These are phyloP conservation scores for Saturnispora besseyi DNA, from an alignment of 805 yeast species.

Conservation along the genomic window DNA sequence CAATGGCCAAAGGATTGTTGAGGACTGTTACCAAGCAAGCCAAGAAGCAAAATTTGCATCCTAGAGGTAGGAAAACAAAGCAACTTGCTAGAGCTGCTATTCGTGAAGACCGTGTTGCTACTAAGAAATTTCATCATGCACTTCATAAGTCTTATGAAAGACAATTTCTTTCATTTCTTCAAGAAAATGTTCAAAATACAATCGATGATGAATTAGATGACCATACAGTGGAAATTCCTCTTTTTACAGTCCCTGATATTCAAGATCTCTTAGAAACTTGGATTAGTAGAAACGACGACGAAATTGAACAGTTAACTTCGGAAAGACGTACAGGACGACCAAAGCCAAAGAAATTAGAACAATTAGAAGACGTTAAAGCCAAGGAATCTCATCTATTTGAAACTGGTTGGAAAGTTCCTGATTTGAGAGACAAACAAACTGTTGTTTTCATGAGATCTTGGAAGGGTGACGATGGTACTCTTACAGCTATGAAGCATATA, in stretches of 20 bases:
- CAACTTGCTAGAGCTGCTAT: slow-evolving; percentile 79
- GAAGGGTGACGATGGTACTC: slow-evolving; percentile 79
- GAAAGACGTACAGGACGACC: slow-evolving; percentile 88
- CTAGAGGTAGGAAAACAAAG: slow-evolving; percentile 82
- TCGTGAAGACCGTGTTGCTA: slow-evolving; percentile 63
- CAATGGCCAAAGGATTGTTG: slow-evolving; percentile 54
- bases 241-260: slow-evolving; percentile 50
- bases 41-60: slow-evolving; percentile 58
- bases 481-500: slow-evolving; percentile 49
- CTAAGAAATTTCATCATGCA: slow-evolving; percentile 46
- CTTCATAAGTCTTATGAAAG: slow-evolving; percentile 55
- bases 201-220: slow-evolving; percentile 29
- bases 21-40: slow-evolving; percentile 49
- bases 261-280: slow-evolving; percentile 52
- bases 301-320: slow-evolving; percentile 48
- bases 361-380: slow-evolving; percentile 52
- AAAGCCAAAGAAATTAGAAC: slow-evolving; percentile 56
- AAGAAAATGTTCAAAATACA: slow-evolving; percentile 38
- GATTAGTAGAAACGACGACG: slow-evolving; percentile 65
- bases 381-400: slow-evolving; percentile 53
- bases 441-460: slow-evolving; percentile 58
- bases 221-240: slow-evolving; percentile 16
- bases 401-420: slow-evolving; percentile 68
- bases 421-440: slow-evolving; percentile 49
- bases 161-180: slow-evolving; percentile 49